A percentile compares a stretch with the other conserved stretches of the same genome.
These are phyloP conservation scores for Cryphonectria japonica DNA, from an alignment of 2,329 filamentous ascomycete species.

Conservation along the genomic window DNA sequence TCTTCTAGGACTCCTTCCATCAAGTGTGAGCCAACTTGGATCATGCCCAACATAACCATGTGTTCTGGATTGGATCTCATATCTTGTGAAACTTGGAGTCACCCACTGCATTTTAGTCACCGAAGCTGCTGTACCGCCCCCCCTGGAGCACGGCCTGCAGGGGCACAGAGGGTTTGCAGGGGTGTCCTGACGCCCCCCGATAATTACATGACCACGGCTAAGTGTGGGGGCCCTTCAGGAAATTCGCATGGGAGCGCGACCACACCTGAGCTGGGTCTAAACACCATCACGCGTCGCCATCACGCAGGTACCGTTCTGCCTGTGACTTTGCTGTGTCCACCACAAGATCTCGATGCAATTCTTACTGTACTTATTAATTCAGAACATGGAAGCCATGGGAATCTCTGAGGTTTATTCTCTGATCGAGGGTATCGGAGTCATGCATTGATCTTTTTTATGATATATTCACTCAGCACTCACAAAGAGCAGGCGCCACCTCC, in stretches of 20 bases:
- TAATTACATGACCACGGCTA: conserved; percentile 2
- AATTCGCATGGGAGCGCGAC: conserved; percentile 30
- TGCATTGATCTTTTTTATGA: background rate
- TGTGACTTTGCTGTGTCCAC: conserved; percentile 24
- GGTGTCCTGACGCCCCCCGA: conserved; percentile 2
- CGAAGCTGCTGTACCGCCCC: background rate
- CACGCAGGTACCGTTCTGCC: conserved; percentile 20
- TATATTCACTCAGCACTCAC: background rate
- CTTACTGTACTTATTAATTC: conserved; percentile 21
- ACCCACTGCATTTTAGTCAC: background rate
- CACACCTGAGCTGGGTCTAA: conserved; percentile 11
- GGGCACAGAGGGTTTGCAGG: background rate
- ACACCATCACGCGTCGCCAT: conserved; percentile 27
- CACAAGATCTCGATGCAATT: conserved; percentile 9
- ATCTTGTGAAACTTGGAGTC: conserved; percentile 5
- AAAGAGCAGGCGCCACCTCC: conserved; percentile 20
- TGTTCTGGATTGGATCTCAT: background rate
- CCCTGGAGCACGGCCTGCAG: background rate
- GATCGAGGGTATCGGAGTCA: background rate
- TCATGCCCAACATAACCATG: conserved; percentile 1
- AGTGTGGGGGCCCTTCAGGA: conserved; percentile 5
- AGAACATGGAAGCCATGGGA: background rate
- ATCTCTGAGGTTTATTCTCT: background rate
- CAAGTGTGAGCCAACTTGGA: background rate
- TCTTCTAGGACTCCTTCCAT: background rate